phyloP scores from a whole-genome alignment of 306 rosid genomes.

The Citrullus mucosospermus region DNA sequence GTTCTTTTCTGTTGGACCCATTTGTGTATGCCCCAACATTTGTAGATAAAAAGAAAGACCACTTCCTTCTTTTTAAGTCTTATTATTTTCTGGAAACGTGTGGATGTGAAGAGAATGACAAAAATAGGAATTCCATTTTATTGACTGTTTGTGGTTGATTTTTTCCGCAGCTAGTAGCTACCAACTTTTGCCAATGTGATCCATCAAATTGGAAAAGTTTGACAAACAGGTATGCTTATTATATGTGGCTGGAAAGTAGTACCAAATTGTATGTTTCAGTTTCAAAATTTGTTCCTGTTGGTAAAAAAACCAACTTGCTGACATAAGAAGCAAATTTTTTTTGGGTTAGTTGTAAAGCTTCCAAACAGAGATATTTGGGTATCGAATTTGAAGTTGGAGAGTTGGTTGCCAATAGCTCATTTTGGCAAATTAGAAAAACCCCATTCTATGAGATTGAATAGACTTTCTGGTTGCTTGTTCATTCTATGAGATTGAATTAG shows the following conservation, averaged over 20 bases:
- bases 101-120: neutral
- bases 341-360: neutral
- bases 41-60: neutral
- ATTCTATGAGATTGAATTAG: neutral
- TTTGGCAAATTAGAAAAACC: neutral
- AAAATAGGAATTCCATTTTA: neutral
- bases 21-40: neutral
- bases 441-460: neutral
- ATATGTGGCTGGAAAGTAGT: neutral
- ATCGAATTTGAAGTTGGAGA: neutral
- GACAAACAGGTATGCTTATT: neutral
- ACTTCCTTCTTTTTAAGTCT: neutral
- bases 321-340: neutral
- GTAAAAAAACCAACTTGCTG: neutral
- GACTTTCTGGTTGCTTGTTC: neutral
- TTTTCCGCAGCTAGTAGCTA: neutral
- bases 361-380: neutral
- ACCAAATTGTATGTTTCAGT: neutral
- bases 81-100: neutral
- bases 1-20: neutral
- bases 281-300: neutral
- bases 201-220: neutral
- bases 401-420: neutral
- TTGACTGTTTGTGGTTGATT: neutral
- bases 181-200: conserved; percentile 1